These are phyloP conservation scores for Luvunga scandens DNA, from an alignment of 345 rosid genomes.

Conservation along the genomic window DNA sequence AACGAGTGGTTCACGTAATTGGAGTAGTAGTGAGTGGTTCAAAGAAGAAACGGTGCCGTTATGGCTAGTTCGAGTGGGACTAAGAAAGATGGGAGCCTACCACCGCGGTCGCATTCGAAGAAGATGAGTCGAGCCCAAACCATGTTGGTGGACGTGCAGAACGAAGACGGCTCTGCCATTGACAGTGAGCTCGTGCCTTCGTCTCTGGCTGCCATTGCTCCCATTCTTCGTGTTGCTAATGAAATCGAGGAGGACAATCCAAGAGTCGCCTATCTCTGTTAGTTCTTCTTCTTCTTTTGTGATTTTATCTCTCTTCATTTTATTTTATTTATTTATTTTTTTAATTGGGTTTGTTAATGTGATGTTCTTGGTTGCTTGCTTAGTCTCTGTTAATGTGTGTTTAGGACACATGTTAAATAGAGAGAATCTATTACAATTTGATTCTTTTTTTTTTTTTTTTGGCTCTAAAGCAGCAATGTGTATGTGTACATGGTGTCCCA, in stretches of 20 bases:
- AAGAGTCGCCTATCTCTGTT: constrained; percentile 89
- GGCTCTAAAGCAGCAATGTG: neutral
- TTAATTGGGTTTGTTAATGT: neutral
- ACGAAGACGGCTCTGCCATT: constrained; percentile 41
- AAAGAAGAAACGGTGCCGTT: neutral
- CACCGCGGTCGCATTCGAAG: constrained; percentile 38
- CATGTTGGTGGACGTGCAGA: constrained; percentile 44
- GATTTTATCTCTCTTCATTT: neutral
- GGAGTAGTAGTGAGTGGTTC: neutral
- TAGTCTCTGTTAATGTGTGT: neutral
- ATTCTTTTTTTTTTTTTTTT: neutral
- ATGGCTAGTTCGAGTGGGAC: constrained; percentile 90
- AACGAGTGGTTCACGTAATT: neutral
- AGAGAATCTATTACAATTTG: neutral
- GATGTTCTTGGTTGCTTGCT: neutral
- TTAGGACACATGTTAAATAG: neutral
- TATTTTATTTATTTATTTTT: neutral
- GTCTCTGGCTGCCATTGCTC: constrained; percentile 60
- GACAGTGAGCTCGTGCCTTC: constrained; percentile 97
- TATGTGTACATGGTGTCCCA: neutral
- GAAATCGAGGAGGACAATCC: constrained; percentile 67
- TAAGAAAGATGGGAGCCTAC: constrained; percentile 35
- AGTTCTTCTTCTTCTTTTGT: constrained; percentile 7
- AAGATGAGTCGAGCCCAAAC: constrained; percentile 49
- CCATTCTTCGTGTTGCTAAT: constrained; percentile 91